Base-by-base conservation (phyloP, 2,329 filamentous ascomycete genomes). In the Phoma sp. region DNA sequence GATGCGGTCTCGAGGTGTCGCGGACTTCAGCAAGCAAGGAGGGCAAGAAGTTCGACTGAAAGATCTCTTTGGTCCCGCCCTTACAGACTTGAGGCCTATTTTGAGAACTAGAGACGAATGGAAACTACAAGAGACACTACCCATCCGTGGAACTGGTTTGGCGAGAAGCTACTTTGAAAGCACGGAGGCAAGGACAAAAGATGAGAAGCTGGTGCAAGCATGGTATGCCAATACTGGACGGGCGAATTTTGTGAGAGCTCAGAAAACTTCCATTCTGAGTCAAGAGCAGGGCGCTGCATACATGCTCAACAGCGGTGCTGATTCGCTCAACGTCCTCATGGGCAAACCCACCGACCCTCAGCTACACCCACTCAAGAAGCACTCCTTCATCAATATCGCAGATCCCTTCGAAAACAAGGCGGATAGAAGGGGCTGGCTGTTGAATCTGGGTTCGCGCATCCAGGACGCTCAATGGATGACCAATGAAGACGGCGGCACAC, bases 381-480 rank as follows among this genome's bases (percentile, higher is more conserved):
- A 78, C 29, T 73, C 77, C 21, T 71, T 64, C 21, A 49, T 85
- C 45, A 72, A 81, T 38, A 73, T 85, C 17, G 75, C 78, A 8
- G 67, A 79, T 74, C 69, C 65, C 3, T 71, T 71, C 12, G 59
- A 65, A 15, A 51, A 66, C 9, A 62, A 60, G 29, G 63, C 61
- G 33, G 72, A 61, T 32, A 70, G 75, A 51, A 65, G 64, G 35
- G 80, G 78, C 3, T 88, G 84, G 82, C 65, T 87, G 2, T 62
- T 88, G 40, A 85, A 86, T 63, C 54, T 86, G 19, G 85, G 84
- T 4, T 76, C 77, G 1, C 81, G 78, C 44, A 70, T 86, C 8
- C 80, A 84, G 58, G 81, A 80, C 31, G 62, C 78, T 5, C 77
- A 79, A 35, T 82, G 80, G 79, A 73, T 67, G 5, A 71, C 75